Conservation (phyloP, 768 basidiomycete species). For the Trametes gibbosa region DNA sequence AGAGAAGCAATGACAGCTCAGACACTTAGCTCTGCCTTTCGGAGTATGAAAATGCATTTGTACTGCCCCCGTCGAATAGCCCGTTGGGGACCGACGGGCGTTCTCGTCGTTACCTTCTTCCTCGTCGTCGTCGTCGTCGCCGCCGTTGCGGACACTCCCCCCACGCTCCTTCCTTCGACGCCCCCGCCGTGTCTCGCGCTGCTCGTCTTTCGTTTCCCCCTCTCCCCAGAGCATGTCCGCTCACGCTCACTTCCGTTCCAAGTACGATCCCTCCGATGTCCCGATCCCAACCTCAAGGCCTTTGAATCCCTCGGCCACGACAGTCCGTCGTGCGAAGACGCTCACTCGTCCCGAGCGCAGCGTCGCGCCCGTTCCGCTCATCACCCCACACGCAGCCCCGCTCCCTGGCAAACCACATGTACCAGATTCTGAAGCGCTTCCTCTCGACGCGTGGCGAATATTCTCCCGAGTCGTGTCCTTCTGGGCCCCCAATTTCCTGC, state of each 20-base stretch:
- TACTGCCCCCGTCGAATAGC: background rate
- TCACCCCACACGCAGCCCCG: conserved; percentile 68
- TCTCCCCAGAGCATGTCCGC: conserved; percentile 24
- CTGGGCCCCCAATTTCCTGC: conserved; percentile 83
- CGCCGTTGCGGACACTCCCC: conserved; percentile 13
- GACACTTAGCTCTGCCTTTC: conserved; percentile 1
- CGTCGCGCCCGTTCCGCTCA: conserved; percentile 91
- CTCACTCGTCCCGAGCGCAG: conserved; percentile 94
- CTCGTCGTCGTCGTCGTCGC: conserved; percentile 23
- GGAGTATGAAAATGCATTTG: conserved; percentile 7
- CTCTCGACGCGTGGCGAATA: conserved; percentile 71
- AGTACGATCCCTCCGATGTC: conserved; percentile 46
- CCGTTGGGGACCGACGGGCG: conserved; percentile 9
- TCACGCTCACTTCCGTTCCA: conserved; percentile 18
- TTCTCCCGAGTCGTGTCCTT: conserved; percentile 80
- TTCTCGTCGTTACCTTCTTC: conserved; percentile 20
- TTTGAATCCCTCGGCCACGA: conserved; percentile 40
- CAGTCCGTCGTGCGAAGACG: conserved; percentile 88
- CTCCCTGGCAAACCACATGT: conserved; percentile 36
- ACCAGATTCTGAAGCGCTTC: conserved; percentile 29
- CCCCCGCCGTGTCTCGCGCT: conserved; percentile 3
- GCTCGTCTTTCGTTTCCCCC: conserved; percentile 19
- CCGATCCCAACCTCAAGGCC: conserved; percentile 55
- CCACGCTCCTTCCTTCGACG: conserved; percentile 18
- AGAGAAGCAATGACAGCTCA: background rate